A percentile compares a stretch with the other conserved stretches of the same genome.
phyloP scores from a whole-genome alignment of 805 yeast genomes.

The Sungouiozyma ichnusensis region DNA sequence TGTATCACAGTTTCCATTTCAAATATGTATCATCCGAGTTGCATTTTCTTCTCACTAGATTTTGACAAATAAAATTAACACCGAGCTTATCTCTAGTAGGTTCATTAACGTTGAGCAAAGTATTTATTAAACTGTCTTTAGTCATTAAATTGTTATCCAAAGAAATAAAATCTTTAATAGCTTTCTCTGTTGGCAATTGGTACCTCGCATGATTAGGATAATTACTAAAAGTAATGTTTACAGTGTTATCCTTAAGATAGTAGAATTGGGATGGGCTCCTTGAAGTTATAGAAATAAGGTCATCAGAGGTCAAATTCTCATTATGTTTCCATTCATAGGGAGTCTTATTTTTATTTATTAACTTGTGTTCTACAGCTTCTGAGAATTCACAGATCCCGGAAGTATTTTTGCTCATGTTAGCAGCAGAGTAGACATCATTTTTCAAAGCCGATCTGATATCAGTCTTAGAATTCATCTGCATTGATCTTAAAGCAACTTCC shows the following conservation, averaged over 20 bases:
- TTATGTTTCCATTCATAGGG: slow-evolving; percentile 41
- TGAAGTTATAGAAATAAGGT: slow-evolving; percentile 16
- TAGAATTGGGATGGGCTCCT: slow-evolving; percentile 27
- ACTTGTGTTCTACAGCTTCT: slow-evolving; percentile 54
- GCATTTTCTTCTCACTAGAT: slow-evolving; percentile 8
- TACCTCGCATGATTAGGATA: slow-evolving; percentile 35
- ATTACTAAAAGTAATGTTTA: slow-evolving; percentile 32
- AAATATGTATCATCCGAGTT: not conserved
- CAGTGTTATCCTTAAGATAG: slow-evolving; percentile 21
- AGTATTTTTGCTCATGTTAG: slow-evolving; percentile 51
- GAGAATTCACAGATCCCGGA: slow-evolving; percentile 44
- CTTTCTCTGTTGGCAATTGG: slow-evolving; percentile 71
- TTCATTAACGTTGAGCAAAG: slow-evolving; percentile 34
- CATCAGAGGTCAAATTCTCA: slow-evolving; percentile 13
- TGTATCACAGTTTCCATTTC: slow-evolving; percentile 3
- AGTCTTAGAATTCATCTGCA: slow-evolving; percentile 48
- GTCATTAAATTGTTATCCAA: slow-evolving; percentile 49
- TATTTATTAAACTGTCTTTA: slow-evolving; percentile 52
- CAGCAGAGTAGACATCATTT: slow-evolving; percentile 66
- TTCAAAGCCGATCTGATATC: slow-evolving; percentile 57
- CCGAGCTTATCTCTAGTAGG: slow-evolving; percentile 21
- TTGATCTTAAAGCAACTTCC: slow-evolving; percentile 57
- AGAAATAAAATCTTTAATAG: slow-evolving; percentile 53
- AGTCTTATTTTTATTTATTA: slow-evolving; percentile 47
- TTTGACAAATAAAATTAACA: slow-evolving; percentile 12